Evolutionary conservation across 1,139 yeast species (phyloP).

Genomic region (Blastobotrys petasosporus): DNA sequence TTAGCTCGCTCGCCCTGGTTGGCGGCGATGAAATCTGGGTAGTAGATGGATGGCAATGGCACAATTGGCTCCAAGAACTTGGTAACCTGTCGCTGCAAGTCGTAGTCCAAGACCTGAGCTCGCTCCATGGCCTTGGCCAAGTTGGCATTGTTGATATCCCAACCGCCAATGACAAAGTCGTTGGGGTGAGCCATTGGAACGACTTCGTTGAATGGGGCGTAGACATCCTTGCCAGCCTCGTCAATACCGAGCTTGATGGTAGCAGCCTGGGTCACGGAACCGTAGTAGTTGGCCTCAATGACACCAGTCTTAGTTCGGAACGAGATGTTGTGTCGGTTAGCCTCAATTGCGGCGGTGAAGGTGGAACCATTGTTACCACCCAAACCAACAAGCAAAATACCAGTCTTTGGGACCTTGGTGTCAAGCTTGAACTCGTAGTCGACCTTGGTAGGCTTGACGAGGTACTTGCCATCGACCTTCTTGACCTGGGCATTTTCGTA

Average conservation of each 20-base stretch:
- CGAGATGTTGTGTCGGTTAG: slow-evolving; percentile 71
- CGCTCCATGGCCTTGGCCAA: slow-evolving; percentile 77
- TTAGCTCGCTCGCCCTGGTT: slow-evolving; percentile 91
- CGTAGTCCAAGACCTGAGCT: slow-evolving; percentile 80
- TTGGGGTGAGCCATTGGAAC: slow-evolving; percentile 88
- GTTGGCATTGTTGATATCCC: slow-evolving; percentile 80
- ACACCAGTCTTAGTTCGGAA: slow-evolving; percentile 82
- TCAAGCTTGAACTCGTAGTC: slow-evolving; percentile 86
- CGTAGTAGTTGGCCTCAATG: slow-evolving; percentile 80
- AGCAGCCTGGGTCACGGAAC: slow-evolving; percentile 93
- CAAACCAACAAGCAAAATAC: slow-evolving; percentile 84
- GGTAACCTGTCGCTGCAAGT: slow-evolving; percentile 70
- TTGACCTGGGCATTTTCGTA: slow-evolving; percentile 62
- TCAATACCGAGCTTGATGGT: slow-evolving; percentile 89
- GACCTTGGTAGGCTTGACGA: slow-evolving; percentile 64
- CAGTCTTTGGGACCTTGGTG: slow-evolving; percentile 76
- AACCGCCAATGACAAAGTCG: slow-evolving; percentile 85
- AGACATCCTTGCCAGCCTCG: slow-evolving; percentile 73
- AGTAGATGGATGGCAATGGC: slow-evolving; percentile 83
- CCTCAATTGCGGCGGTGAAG: slow-evolving; percentile 74
- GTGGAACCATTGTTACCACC: slow-evolving; percentile 98
- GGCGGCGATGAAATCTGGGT: slow-evolving; percentile 95
- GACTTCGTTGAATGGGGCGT: slow-evolving; percentile 85
- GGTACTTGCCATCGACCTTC: slow-evolving; percentile 49
- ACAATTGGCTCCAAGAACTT: slow-evolving; percentile 56